These are phyloP conservation scores for Nakazawaea wickerhamii DNA, from an alignment of 805 yeast genomes.

Conservation along the genomic window DNA sequence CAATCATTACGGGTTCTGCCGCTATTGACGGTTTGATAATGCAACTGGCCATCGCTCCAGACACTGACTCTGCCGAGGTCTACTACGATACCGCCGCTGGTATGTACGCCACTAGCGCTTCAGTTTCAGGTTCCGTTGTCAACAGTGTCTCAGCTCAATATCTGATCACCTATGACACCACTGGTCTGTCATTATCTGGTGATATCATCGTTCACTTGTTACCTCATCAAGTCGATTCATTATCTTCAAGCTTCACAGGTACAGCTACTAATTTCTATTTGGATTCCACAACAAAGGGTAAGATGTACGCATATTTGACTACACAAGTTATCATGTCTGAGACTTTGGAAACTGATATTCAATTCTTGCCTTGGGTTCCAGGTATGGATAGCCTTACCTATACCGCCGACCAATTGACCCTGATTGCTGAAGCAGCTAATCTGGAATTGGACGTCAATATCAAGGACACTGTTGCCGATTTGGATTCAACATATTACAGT, in stretches of 20 bases:
- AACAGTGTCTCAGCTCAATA: conserved; percentile 36
- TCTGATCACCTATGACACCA: conserved; percentile 40
- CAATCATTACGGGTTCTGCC: conserved; percentile 31
- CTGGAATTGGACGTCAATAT: conserved; percentile 41
- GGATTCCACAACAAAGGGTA: conserved; percentile 46
- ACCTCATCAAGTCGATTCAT: conserved; percentile 44
- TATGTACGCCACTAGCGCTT: conserved; percentile 47
- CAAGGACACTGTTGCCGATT: conserved; percentile 29
- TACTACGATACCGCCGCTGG: conserved; percentile 68
- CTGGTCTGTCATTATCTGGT: conserved; percentile 44
- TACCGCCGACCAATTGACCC: conserved; percentile 36
- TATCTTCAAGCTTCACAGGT: conserved; percentile 27
- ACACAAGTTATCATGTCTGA: conserved; percentile 33
- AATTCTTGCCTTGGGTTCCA: conserved; percentile 24
- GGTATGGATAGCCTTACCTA: conserved; percentile 28
- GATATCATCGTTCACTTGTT: conserved; percentile 44
- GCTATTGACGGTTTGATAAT: conserved; percentile 34
- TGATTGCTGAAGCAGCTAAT: conserved; percentile 40
- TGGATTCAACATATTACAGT: conserved; percentile 41
- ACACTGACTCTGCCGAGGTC: conserved; percentile 26
- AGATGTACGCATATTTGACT: conserved; percentile 41
- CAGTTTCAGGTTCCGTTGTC: conserved; percentile 39
- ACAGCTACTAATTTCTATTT: conserved; percentile 36
- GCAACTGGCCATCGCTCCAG: conserved; percentile 48
- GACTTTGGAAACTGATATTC: conserved; percentile 32